Base-by-base conservation (phyloP, 768 basidiomycete genomes). In the Pholiota conissans region DNA sequence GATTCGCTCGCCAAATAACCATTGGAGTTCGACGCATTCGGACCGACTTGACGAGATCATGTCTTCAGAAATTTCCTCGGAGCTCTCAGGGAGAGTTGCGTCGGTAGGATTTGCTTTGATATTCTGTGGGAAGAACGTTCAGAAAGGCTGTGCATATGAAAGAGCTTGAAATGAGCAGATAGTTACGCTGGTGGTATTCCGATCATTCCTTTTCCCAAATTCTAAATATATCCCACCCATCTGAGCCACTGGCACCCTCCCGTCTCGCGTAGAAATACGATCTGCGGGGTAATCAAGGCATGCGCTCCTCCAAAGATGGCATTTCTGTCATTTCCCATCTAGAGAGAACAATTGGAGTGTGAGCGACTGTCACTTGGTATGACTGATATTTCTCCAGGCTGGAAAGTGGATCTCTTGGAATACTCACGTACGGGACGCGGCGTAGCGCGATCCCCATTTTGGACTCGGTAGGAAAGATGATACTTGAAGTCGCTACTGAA, bases 271-370 rank as follows among this genome's bases (percentile, higher is more conserved):
- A 9, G 8, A 22, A 20, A 6, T 24, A 24, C 18, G 40, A 45
- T 45, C 22, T 45, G 42, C 42, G 22, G 42, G 42, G 42, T 45
- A 45, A 45, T 45, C 42, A 45, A 24, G 42, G 42, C 42, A 9
- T 45, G 42, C 18, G n/a, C 28, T 30, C 40, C 40, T 24, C 45
- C 32, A 35, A 40, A 39, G 5, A 26, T 30, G 20, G 20, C 2
- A 14, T 42, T 45, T n/a, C 2, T 13, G 7, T 3, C 32, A 52
- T 32, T 37, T 47, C 50, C 42, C 56, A 57, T 52, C 56, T 7
- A 47, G 35, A 3, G 24, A n/a, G 49, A 57, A 52, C 28, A 20
- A 24, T 50, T 52, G 30, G 42, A 52, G 56, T 52, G 56, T 52
- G 50, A 57, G 51, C 16, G 50, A 42, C 42, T 32, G 20, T 16